Conservation (phyloP, 768 basidiomycete genomes). For the Lactarius vividus region DNA sequence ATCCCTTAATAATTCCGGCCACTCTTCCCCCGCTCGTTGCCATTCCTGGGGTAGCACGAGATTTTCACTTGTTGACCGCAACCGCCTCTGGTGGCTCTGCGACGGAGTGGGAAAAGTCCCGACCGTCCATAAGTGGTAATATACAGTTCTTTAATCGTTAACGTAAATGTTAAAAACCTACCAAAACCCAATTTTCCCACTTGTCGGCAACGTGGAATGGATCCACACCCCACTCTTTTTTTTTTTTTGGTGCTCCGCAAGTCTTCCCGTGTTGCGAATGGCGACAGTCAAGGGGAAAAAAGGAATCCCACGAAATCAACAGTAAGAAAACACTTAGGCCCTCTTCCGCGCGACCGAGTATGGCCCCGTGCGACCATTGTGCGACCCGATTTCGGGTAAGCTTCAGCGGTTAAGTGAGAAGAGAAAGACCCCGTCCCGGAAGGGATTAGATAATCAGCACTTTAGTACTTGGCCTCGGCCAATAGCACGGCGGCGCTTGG, state of each 20-base stretch:
- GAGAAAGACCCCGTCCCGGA: conserved; percentile 13
- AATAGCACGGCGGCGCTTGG: conserved; percentile 18
- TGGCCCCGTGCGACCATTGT: conserved; percentile 18
- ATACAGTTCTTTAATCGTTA: conserved; percentile 22
- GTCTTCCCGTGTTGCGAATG: conserved; percentile 19
- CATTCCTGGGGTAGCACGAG: conserved; percentile 26
- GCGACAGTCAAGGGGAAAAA: not conserved
- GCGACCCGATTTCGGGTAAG: conserved; percentile 26
- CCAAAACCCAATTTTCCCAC: conserved; percentile 6
- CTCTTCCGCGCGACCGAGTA: conserved; percentile 20
- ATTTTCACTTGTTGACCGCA: conserved; percentile 19
- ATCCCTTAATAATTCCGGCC: conserved; percentile 1
- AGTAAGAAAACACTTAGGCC: not conserved
- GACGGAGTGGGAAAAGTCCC: conserved; percentile 23
- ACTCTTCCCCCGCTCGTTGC: conserved; percentile 21
- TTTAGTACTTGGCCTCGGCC: not conserved
- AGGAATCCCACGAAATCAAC: not conserved
- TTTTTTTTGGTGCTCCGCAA: conserved; percentile 10
- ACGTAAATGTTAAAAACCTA: conserved; percentile 15
- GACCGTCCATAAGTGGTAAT: conserved; percentile 15
- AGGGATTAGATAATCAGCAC: conserved; percentile 20
- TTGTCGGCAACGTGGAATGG: conserved; percentile 21
- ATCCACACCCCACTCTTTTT: conserved; percentile 17
- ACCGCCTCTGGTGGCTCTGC: not conserved
- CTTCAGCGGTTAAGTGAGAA: not conserved